phyloP scores from a whole-genome alignment of 2,329 filamentous ascomycete species.

The Ustulina deusta region DNA sequence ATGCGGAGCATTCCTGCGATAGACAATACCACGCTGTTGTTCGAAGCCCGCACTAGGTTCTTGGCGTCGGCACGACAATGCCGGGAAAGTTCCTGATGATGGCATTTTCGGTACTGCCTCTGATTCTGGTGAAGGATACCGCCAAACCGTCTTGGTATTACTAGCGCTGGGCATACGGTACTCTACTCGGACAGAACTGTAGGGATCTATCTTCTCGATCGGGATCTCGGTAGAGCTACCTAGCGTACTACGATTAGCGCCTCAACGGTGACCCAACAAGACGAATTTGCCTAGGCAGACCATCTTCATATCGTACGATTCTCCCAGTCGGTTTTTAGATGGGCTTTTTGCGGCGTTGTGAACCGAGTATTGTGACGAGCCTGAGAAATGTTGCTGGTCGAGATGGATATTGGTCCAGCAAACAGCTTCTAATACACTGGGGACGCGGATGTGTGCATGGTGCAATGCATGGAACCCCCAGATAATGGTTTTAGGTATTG shows the following conservation, averaged over 20 bases:
- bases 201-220: no score
- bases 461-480: not conserved
- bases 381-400: not conserved
- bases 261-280: not conserved
- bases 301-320: slow-evolving; percentile 19
- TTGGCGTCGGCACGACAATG: slow-evolving; percentile 16
- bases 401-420: not conserved
- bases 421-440: not conserved
- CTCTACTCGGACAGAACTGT: no score
- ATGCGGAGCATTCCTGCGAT: not conserved
- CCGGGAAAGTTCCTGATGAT: not conserved
- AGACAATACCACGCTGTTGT: not conserved
- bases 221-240: not conserved
- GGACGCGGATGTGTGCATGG: not conserved
- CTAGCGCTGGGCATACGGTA: no score
- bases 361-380: not conserved
- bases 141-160: not conserved
- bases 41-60: not conserved
- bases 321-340: not conserved
- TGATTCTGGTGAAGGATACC: not conserved
- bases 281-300: not conserved
- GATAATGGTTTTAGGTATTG: not conserved
- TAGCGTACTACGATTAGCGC: not conserved
- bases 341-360: not conserved
- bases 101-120: not conserved